A percentile compares a stretch with the other conserved stretches of the same genome.
Evolutionary conservation across 23 red algal species (phyloP).

Genomic region (Rhodosorus marinus): DNA sequence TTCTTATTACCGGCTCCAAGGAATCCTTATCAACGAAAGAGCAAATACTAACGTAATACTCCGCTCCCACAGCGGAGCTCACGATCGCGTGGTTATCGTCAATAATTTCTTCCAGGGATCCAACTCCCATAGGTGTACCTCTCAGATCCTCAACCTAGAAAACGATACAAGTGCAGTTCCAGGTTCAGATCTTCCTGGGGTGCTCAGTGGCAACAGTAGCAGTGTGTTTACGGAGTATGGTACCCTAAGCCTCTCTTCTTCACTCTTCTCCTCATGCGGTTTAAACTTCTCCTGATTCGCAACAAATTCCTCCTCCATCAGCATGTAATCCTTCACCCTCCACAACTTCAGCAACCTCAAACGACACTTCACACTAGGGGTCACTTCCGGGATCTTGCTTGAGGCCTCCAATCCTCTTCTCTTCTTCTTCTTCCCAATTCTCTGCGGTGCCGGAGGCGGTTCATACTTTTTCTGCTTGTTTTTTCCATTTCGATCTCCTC

Average conservation of each 20-base stretch:
- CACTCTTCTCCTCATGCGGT: constrained; percentile 63
- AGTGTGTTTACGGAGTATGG: no score
- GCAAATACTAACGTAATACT: constrained; percentile 96
- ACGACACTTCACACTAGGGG: constrained; percentile 66
- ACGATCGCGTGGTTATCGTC: constrained; percentile 99
- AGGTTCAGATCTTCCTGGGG: not conserved
- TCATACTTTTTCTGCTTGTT: constrained; percentile 76
- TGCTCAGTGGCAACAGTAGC: not conserved
- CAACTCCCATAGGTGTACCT: constrained; percentile 97
- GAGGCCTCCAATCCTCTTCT: constrained; percentile 54
- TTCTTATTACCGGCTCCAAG: constrained; percentile 76
- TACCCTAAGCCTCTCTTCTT: constrained; percentile 81
- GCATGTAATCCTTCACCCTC: constrained; percentile 95
- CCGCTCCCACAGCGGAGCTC: constrained; percentile 78
- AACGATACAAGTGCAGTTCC: not conserved
- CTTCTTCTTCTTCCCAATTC: constrained; percentile 68
- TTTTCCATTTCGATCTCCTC: constrained; percentile 33
- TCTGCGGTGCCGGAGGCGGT: constrained; percentile 53
- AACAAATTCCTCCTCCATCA: constrained; percentile 98
- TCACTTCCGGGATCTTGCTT: constrained; percentile 57
- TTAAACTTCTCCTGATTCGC: constrained; percentile 59
- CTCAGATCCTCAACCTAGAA: constrained; percentile 68
- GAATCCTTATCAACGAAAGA: constrained; percentile 99
- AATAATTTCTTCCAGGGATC: constrained; percentile 95
- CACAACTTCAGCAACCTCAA: constrained; percentile 74